Conservation (phyloP, 2,329 filamentous ascomycete species). For the Aureobasidium sp. region DNA sequence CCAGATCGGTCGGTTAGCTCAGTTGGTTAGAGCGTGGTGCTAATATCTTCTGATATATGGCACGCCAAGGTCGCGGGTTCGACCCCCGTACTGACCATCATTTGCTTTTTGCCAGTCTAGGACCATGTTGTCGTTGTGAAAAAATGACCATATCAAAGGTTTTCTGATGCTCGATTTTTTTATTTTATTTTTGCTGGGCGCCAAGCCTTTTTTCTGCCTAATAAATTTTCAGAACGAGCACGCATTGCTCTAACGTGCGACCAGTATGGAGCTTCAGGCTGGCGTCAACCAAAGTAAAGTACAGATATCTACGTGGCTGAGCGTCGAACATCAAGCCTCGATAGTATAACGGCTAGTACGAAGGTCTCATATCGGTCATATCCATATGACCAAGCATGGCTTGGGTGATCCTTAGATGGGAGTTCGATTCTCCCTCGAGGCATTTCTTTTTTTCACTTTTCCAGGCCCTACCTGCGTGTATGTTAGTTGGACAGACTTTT, state of each 20-base stretch:
- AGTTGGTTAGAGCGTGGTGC: conserved; percentile 25
- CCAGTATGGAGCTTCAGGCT: no score
- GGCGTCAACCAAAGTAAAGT: no score
- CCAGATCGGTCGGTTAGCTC: conserved; percentile 18
- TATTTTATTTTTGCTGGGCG: background rate
- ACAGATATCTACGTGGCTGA: no score
- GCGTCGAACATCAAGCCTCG: background rate
- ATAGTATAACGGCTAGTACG: background rate
- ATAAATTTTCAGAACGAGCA: no score
- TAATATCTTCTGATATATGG: conserved; percentile 16
- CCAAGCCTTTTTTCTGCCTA: background rate
- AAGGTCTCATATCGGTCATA: background rate
- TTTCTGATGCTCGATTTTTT: background rate
- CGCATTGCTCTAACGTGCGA: no score
- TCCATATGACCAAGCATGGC: background rate
- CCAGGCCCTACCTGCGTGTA: no score
- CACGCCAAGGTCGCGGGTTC: conserved; percentile 24
- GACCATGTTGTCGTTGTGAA: background rate
- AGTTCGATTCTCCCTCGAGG: background rate
- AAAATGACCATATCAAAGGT: background rate
- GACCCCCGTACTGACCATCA: conserved; percentile 19
- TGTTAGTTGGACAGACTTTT: no score
- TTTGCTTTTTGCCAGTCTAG: background rate
- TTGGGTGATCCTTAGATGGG: background rate
- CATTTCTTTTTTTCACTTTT: background rate